phyloP scores from a whole-genome alignment of 2,329 filamentous ascomycete genomes.

The Cylindrodendrum hubeiense region DNA sequence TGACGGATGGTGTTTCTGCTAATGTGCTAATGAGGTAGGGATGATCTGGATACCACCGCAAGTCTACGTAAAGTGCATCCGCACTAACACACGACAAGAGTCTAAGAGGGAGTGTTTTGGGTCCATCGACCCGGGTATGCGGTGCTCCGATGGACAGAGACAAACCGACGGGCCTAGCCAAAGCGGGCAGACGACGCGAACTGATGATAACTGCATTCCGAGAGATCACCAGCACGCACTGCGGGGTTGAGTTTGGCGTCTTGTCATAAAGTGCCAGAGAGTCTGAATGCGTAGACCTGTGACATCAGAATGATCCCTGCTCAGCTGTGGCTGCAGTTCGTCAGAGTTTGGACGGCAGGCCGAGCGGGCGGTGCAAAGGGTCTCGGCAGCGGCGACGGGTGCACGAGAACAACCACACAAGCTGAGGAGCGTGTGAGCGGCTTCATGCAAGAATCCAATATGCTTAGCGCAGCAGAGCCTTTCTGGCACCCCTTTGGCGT shows the following conservation, averaged over 20 bases:
- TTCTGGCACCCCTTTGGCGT: conserved; percentile 3
- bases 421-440: conserved; percentile 10
- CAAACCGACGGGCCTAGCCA: not conserved
- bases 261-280: not conserved
- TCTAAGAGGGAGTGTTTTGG: not conserved
- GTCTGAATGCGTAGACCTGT: not conserved
- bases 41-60: not conserved
- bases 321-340: not conserved
- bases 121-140: conserved; percentile 13
- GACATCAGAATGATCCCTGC: conserved; percentile 15
- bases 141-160: not conserved
- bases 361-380: conserved; percentile 20
- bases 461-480: not conserved
- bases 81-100: not conserved
- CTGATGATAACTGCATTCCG: conserved; percentile 1
- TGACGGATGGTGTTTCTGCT: not conserved
- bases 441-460: conserved; percentile 2
- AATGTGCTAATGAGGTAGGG: conserved; percentile 5
- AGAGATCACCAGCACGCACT: not conserved
- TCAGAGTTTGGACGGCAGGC: conserved; percentile 6
- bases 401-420: conserved; percentile 3
- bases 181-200: conserved; percentile 1
- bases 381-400: not conserved
- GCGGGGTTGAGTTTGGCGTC: not conserved
- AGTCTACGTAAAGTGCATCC: not conserved